Percentiles rank a stretch among this genome's conserved stretches.
Evolutionary conservation across 2,329 filamentous ascomycete species (phyloP).

Genomic region (Trichoderma polysporum): DNA sequence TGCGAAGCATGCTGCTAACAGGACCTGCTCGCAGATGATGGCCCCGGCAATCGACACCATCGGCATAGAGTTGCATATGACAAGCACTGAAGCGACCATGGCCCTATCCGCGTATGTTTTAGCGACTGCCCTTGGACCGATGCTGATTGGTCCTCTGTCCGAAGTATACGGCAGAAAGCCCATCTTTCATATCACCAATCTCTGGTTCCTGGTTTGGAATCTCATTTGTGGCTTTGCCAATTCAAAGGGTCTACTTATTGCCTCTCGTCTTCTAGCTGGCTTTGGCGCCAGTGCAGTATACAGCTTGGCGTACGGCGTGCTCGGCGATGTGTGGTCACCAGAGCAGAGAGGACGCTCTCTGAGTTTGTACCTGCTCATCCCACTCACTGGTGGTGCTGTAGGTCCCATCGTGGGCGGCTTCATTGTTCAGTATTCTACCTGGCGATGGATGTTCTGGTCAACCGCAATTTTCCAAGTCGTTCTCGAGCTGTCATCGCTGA

Average conservation of each 20-base stretch:
- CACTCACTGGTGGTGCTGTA: slow-evolving; percentile 40
- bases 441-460: slow-evolving; percentile 49
- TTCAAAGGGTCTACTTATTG: slow-evolving; percentile 42
- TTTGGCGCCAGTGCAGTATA: slow-evolving; percentile 49
- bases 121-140: slow-evolving; percentile 44
- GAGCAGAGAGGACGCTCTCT: slow-evolving; percentile 46
- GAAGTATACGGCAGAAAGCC: slow-evolving; percentile 48
- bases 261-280: slow-evolving; percentile 47
- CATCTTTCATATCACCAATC: slow-evolving; percentile 44
- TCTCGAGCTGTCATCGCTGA: slow-evolving; percentile 36
- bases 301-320: slow-evolving; percentile 46
- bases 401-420: slow-evolving; percentile 44
- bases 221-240: slow-evolving; percentile 44
- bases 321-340: slow-evolving; percentile 47
- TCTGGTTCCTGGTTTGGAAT: slow-evolving; percentile 53
- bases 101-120: slow-evolving; percentile 45
- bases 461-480: slow-evolving; percentile 43
- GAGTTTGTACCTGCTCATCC: slow-evolving; percentile 40
- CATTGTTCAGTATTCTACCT: slow-evolving; percentile 37
- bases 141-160: slow-evolving; percentile 45
- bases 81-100: slow-evolving; percentile 35
- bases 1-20: not conserved
- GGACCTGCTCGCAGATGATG: not conserved
- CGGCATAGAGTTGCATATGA: not conserved
- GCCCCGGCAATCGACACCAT: not conserved